Conservation (phyloP, 345 rosid species). For the Lenwebbia sp. region DNA sequence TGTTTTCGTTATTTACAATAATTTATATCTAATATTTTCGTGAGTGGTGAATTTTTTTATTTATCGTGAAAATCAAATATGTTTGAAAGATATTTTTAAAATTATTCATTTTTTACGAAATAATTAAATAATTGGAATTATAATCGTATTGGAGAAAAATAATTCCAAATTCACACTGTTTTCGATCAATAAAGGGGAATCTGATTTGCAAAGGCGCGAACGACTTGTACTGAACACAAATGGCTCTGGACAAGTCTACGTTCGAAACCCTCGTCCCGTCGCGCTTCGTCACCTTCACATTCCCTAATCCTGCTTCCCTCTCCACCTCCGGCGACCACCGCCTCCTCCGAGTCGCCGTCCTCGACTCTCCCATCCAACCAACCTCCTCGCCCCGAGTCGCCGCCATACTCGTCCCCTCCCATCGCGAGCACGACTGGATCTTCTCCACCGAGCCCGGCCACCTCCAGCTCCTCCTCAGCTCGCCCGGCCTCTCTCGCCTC, state of each 20-base stretch:
- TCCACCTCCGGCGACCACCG: not conserved
- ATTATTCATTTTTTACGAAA: too few species aligned
- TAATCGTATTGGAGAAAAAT: too few species aligned
- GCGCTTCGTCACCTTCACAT: constrained; percentile 65
- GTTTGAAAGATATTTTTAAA: too few species aligned
- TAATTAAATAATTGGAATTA: too few species aligned
- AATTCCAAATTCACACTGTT: too few species aligned
- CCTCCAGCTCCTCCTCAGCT: constrained; percentile 59
- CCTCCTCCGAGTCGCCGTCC: constrained; percentile 63
- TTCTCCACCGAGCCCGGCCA: constrained; percentile 89
- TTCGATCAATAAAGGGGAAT: not conserved
- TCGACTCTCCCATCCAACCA: constrained; percentile 52
- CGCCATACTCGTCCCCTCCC: constrained; percentile 55
- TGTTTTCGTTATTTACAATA: too few species aligned
- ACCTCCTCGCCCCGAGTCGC: constrained; percentile 30
- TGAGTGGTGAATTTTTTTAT: too few species aligned
- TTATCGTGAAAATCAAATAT: too few species aligned
- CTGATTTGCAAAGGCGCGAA: not conserved
- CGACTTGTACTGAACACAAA: not conserved
- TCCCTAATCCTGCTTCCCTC: constrained; percentile 13
- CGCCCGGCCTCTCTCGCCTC: constrained; percentile 48
- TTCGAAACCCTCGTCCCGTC: constrained; percentile 49
- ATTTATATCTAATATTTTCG: too few species aligned
- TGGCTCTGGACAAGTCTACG: constrained; percentile 43
- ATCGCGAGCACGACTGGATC: constrained; percentile 73